Evolutionary conservation across 2,329 filamentous ascomycete species (phyloP).

Genomic region (Onygena corvina): DNA sequence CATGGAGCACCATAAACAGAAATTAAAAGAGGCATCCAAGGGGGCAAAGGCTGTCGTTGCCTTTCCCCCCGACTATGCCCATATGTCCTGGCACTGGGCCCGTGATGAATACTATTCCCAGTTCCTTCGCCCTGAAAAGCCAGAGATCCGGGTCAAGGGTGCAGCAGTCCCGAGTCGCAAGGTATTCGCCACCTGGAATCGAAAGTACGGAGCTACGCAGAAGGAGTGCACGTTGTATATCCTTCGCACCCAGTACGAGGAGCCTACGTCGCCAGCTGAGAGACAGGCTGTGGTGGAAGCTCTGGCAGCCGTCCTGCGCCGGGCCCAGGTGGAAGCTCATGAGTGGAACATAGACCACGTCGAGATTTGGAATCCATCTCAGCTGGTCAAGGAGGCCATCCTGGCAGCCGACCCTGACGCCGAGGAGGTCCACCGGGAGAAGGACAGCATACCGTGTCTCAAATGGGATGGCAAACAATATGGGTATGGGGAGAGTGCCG

Average conservation of each 20-base stretch:
- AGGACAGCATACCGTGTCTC: slow-evolving; percentile 36
- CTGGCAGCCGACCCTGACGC: slow-evolving; percentile 28
- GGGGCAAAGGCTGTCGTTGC: slow-evolving; percentile 46
- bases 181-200: slow-evolving; percentile 33
- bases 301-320: slow-evolving; percentile 51
- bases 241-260: slow-evolving; percentile 32
- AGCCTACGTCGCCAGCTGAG: slow-evolving; percentile 29
- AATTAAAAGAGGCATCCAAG: slow-evolving; percentile 42
- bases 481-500: slow-evolving; percentile 29
- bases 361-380: slow-evolving; percentile 71
- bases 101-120: slow-evolving; percentile 67
- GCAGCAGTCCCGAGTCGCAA: slow-evolving; percentile 45
- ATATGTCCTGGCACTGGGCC: slow-evolving; percentile 64
- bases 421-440: slow-evolving; percentile 34
- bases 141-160: slow-evolving; percentile 51
- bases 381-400: slow-evolving; percentile 37
- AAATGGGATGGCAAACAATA: slow-evolving; percentile 35
- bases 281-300: slow-evolving; percentile 41
- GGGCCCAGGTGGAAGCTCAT: slow-evolving; percentile 58
- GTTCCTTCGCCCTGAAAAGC: slow-evolving; percentile 44
- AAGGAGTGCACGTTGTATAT: slow-evolving; percentile 33
- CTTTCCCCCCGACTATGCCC: slow-evolving; percentile 54
- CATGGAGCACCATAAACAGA: slow-evolving; percentile 51
- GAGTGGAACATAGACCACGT: slow-evolving; percentile 60
- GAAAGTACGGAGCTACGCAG: slow-evolving; percentile 28